Evolutionary conservation across 2,329 filamentous ascomycete species (phyloP).

Genomic region (Paecilomyces sp.): DNA sequence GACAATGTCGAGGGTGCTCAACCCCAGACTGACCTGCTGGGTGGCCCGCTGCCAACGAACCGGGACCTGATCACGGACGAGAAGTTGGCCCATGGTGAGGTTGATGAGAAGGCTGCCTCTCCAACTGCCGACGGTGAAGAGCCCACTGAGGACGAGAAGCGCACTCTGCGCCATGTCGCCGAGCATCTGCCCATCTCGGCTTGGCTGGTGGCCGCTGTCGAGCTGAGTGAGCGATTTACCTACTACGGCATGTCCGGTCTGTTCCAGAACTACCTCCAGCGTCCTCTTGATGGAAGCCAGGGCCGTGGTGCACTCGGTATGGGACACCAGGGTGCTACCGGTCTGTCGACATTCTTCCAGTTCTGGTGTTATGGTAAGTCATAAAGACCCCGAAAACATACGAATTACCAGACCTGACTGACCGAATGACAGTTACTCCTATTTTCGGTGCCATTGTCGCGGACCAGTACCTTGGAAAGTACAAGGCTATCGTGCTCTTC

Average conservation of each 20-base stretch:
- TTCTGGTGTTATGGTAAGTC: conserved; percentile 47
- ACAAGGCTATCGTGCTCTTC: conserved; percentile 53
- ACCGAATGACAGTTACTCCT: conserved; percentile 39
- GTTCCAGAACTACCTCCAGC: conserved; percentile 51
- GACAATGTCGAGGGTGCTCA: conserved; percentile 5
- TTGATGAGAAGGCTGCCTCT: conserved; percentile 23
- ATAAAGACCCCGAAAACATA: neutral
- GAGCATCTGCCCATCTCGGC: conserved; percentile 50
- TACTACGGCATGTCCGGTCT: conserved; percentile 50
- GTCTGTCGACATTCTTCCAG: conserved; percentile 46
- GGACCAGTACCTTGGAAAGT: conserved; percentile 55
- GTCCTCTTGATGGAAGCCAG: conserved; percentile 30
- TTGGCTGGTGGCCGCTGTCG: conserved; percentile 51
- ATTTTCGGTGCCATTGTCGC: conserved; percentile 53
- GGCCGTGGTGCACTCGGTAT: conserved; percentile 36
- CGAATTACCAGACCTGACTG: neutral
- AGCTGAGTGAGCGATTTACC: conserved; percentile 53
- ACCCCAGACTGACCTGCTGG: conserved; percentile 3
- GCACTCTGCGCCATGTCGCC: conserved; percentile 45
- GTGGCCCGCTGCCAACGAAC: conserved; percentile 2
- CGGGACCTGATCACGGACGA: neutral
- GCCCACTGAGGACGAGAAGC: conserved; percentile 47
- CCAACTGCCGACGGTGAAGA: conserved; percentile 43
- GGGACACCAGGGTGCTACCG: conserved; percentile 41
- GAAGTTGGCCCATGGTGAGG: conserved; percentile 6